Base-by-base conservation (phyloP, 2,329 filamentous ascomycete genomes). In the Tolypocladium ovalisporum region DNA sequence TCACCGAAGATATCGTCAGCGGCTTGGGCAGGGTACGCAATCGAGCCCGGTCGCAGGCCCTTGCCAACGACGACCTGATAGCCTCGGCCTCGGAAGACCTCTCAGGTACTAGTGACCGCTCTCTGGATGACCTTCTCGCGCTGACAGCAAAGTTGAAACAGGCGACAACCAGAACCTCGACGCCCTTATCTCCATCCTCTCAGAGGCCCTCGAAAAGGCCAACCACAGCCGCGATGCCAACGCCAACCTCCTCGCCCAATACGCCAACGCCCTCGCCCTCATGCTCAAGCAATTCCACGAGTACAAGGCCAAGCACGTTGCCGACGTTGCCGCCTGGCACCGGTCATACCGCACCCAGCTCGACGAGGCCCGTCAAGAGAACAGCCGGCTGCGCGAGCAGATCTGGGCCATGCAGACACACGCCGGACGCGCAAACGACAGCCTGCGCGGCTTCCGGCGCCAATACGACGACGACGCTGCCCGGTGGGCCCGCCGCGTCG, bases 371-470 rank as follows among this genome's bases (percentile, higher is more conserved):
- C 82, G 84, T 5, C 80, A 80, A 62, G 84, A 86, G 71, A 87
- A 87, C 65, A 76, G 76, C 59, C 76, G 78, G 2, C 76, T 87
- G 55, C 81, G 84, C 55, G 81, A 85, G 64, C 82, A 86, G 69
- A 84, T 87, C 64, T 84, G 82, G 77, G 81, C 85, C 63, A 85
- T 86, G 81, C 81, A 85, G 65, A 76, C 78, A 44, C 79, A 82
- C 62, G 84, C 84, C 29, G 76, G 76, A 52, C 74, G 72, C 15
- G 83, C 83, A 27, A 86, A 85, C 65, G 79, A 80, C 58, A 69
- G 74, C 59, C 71, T 87, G 57, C 80, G 83, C 42, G 70, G 76
- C 40, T 85, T 86, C 62, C 76, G 83, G 55, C 73, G 76, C 51
- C 74, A 73, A 56, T 80, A 82, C 64, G 79, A 84, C 61, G 81